A percentile compares a stretch with the other conserved stretches of the same genome.
Conservation (phyloP, 192 early-diverging fungal species). For the Jimgerdemannia flammicorona region DNA sequence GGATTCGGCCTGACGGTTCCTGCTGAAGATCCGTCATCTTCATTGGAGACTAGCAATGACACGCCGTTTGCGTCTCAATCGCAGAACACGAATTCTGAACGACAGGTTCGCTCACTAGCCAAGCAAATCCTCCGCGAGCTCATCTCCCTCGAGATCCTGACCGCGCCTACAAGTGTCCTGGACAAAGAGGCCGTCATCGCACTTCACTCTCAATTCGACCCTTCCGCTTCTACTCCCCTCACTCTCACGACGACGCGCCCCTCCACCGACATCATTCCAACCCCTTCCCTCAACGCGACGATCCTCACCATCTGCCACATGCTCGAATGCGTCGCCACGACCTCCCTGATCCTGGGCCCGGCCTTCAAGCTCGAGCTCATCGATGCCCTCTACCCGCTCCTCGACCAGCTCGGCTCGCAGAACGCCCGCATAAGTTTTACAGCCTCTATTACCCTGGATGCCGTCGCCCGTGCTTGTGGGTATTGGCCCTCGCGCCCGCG, state of each 20-base stretch:
- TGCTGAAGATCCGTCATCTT: background rate
- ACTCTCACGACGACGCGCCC: conserved; percentile 3
- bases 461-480: conserved; percentile 33
- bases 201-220: conserved; percentile 11
- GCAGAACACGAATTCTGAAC: background rate
- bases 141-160: background rate
- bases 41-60: background rate
- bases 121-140: conserved; percentile 1
- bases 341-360: conserved; percentile 22
- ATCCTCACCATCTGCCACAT: conserved; percentile 6
- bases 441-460: conserved; percentile 37
- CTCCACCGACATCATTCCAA: background rate
- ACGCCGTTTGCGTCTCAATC: background rate
- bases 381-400: conserved; percentile 34
- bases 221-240: conserved; percentile 20
- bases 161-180: background rate
- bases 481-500: background rate
- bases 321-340: conserved; percentile 23
- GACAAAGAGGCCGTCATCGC: background rate
- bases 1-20: background rate
- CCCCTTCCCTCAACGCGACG: background rate
- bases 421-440: conserved; percentile 36
- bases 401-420: conserved; percentile 40
- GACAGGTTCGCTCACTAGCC: background rate
- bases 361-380: conserved; percentile 39